phyloP scores from a whole-genome alignment of 345 rosid genomes.

The Carallia pectinifolia region DNA sequence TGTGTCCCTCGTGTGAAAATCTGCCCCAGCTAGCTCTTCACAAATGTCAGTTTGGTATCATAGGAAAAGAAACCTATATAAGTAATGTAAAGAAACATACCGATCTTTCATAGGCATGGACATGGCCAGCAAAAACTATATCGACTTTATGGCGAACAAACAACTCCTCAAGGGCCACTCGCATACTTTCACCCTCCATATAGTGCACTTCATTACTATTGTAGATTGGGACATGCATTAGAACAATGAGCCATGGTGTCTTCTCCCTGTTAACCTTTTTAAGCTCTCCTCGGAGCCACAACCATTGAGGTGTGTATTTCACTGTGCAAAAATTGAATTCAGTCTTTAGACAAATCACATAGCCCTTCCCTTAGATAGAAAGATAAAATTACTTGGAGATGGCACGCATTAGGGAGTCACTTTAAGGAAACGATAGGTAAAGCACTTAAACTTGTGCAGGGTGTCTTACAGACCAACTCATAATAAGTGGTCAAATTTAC shows the following conservation, averaged over 20 bases:
- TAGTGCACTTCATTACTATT: conserved; percentile 84
- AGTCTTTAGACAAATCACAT: background rate
- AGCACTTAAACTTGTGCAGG: too few relatives aligned
- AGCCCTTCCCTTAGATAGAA: background rate
- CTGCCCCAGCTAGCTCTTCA: background rate
- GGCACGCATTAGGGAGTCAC: too few relatives aligned
- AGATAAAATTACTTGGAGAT: too few relatives aligned
- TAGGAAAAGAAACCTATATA: background rate
- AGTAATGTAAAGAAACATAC: conserved; percentile 37
- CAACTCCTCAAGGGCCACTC: conserved; percentile 76
- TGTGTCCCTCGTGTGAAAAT: background rate
- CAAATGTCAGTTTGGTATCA: too few relatives aligned
- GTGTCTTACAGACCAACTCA: too few relatives aligned
- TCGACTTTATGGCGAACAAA: conserved; percentile 68
- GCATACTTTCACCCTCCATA: conserved; percentile 97
- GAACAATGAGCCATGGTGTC: conserved; percentile 95
- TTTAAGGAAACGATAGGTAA: background rate
- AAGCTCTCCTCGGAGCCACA: conserved; percentile 70
- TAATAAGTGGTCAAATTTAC: background rate
- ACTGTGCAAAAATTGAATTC: conserved; percentile 41
- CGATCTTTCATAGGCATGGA: conserved; percentile 99
- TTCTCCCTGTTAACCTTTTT: conserved; percentile 79
- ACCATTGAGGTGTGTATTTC: conserved; percentile 89
- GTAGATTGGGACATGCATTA: conserved; percentile 86
- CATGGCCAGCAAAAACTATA: conserved; percentile 89